Evolutionary conservation across 1,284 basidiomycete genomes (phyloP).

Genomic region (Porodaedalea pini): DNA sequence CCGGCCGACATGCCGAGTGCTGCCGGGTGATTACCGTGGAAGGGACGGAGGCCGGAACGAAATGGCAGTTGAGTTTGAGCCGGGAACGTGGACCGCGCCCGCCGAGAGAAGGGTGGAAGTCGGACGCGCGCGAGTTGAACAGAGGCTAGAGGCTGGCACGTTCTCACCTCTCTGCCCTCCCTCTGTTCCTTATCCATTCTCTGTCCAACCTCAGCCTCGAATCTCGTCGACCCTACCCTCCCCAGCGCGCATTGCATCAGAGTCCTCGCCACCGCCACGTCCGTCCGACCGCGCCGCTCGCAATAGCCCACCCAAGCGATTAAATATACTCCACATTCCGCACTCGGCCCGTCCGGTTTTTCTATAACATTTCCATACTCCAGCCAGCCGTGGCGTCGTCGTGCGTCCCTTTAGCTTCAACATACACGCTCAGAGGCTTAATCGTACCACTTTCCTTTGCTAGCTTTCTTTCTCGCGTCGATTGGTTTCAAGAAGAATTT

Average conservation of each 20-base stretch:
- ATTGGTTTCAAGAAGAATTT: neutral
- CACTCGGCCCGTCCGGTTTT: neutral
- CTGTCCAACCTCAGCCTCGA: neutral
- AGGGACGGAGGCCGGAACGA: neutral
- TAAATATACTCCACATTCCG: neutral
- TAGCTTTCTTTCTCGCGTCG: neutral
- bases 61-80: neutral
- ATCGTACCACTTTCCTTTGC: neutral
- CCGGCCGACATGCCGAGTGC: too few relatives aligned
- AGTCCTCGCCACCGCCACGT: neutral
- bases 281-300: neutral
- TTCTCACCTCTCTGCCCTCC: neutral
- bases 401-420: neutral
- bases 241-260: neutral
- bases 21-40: too few relatives aligned
- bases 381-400: neutral
- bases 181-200: neutral
- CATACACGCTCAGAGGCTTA: too few relatives aligned
- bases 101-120: neutral
- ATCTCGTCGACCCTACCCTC: neutral
- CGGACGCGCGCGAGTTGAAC: neutral
- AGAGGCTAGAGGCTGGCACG: neutral
- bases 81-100: neutral
- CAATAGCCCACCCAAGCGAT: neutral
- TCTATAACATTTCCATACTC: neutral